Percentiles rank a stretch among this genome's conserved stretches.
Conservation (phyloP, 768 basidiomycete species). For the Amanita muscaria region DNA sequence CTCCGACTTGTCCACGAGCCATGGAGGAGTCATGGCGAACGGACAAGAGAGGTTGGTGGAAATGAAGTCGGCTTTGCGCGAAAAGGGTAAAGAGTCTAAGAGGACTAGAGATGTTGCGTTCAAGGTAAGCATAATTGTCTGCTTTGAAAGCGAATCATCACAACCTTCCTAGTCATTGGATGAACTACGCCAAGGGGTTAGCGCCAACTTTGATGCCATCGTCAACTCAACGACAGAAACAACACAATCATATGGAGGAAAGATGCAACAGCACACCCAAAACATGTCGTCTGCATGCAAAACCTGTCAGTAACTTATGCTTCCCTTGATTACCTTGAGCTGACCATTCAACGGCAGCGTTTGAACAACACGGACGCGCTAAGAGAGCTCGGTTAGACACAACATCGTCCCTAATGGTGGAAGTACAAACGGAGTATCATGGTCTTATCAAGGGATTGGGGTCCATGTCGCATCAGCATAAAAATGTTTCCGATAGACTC, state of each 20-base stretch:
- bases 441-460: slow-evolving; percentile 39
- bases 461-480: background rate
- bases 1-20: slow-evolving; percentile 37
- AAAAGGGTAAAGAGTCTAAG: slow-evolving; percentile 41
- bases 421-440: slow-evolving; percentile 44
- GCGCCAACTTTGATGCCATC: slow-evolving; percentile 34
- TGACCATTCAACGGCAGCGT: slow-evolving; percentile 27
- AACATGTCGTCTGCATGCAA: slow-evolving; percentile 33
- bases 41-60: slow-evolving; percentile 34
- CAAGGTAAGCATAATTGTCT: slow-evolving; percentile 34
- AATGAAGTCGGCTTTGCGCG: slow-evolving; percentile 32
- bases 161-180: slow-evolving; percentile 27
- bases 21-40: slow-evolving; percentile 35
- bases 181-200: slow-evolving; percentile 31
- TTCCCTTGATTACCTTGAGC: background rate
- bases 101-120: slow-evolving; percentile 47
- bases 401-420: slow-evolving; percentile 37
- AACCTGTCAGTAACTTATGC: slow-evolving; percentile 27
- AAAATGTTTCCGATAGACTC: slow-evolving; percentile 16
- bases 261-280: slow-evolving; percentile 41
- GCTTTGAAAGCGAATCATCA: background rate
- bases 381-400: slow-evolving; percentile 65
- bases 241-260: slow-evolving; percentile 39
- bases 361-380: slow-evolving; percentile 50
- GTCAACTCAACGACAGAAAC: slow-evolving; percentile 38